These are phyloP conservation scores for Phlyctochytrium planicorne DNA, from an alignment of 192 early-diverging fungal genomes.

Conservation along the genomic window DNA sequence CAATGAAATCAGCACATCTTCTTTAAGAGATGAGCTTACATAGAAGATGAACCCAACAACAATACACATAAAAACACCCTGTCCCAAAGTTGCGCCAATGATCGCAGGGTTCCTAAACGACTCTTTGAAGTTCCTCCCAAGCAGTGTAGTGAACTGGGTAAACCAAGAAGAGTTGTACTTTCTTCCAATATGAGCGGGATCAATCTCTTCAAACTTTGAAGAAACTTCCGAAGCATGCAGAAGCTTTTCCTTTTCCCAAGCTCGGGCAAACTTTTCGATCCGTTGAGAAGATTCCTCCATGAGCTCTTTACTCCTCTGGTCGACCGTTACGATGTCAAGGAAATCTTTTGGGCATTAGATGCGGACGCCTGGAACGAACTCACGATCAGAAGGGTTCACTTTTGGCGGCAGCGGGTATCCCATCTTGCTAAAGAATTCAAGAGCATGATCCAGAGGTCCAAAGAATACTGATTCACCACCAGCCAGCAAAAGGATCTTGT, in stretches of 20 bases:
- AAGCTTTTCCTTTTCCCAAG: not conserved
- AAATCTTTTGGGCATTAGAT: too few species aligned
- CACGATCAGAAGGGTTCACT: constrained; percentile 19
- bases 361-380: too few species aligned
- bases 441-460: constrained; percentile 58
- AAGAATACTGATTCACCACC: constrained; percentile 67
- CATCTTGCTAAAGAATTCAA: constrained; percentile 39
- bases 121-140: not conserved
- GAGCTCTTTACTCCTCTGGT: not conserved
- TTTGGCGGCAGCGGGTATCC: constrained; percentile 23
- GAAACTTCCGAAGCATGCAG: not conserved
- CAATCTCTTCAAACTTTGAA: too few species aligned
- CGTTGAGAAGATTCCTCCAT: not conserved
- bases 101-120: not conserved
- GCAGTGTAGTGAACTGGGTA: not conserved
- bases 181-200: too few species aligned
- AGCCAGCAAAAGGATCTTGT: constrained; percentile 65
- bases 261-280: not conserved
- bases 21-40: not conserved
- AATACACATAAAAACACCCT: not conserved
- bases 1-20: too few species aligned
- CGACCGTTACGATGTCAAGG: not conserved
- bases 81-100: not conserved
- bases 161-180: too few species aligned
- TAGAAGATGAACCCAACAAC: not conserved